A percentile compares a stretch with the other conserved stretches of the same genome.
Conservation (phyloP, 192 early-diverging fungal genomes). For the Lobosporangium transversale region DNA sequence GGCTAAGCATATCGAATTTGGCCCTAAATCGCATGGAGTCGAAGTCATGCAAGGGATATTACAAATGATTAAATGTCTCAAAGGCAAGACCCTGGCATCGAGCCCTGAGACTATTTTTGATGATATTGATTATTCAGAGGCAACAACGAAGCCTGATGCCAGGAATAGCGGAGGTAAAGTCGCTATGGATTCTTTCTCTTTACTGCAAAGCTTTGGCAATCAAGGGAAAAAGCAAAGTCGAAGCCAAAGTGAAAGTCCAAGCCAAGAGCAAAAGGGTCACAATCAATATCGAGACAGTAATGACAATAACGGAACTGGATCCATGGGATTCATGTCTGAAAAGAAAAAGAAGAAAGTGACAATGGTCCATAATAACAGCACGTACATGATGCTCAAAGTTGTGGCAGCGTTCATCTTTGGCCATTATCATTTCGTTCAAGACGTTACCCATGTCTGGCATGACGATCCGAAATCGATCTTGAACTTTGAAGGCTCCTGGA, state of each 20-base stretch:
- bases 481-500: constrained; percentile 47
- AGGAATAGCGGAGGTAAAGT: no score
- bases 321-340: not conserved
- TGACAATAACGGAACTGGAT: not conserved
- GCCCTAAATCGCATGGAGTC: constrained; percentile 47
- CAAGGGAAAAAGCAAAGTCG: no score
- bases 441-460: constrained; percentile 38
- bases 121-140: constrained; percentile 33
- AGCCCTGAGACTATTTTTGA: constrained; percentile 48
- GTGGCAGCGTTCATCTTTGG: constrained; percentile 34
- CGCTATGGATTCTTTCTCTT: no score
- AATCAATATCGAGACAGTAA: not conserved
- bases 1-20: constrained; percentile 42
- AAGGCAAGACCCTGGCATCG: constrained; percentile 22
- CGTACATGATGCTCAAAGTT: constrained; percentile 42
- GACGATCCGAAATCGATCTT: constrained; percentile 50
- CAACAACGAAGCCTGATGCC: constrained; percentile 6
- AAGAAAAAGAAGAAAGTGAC: constrained; percentile 2
- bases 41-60: constrained; percentile 48
- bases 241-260: no score
- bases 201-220: no score
- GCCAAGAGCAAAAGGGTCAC: not conserved
- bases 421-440: constrained; percentile 26
- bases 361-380: constrained; percentile 45
- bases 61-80: constrained; percentile 48